Evolutionary conservation across 2,329 filamentous ascomycete genomes (phyloP).

Genomic region (Penicillium digitatum): DNA sequence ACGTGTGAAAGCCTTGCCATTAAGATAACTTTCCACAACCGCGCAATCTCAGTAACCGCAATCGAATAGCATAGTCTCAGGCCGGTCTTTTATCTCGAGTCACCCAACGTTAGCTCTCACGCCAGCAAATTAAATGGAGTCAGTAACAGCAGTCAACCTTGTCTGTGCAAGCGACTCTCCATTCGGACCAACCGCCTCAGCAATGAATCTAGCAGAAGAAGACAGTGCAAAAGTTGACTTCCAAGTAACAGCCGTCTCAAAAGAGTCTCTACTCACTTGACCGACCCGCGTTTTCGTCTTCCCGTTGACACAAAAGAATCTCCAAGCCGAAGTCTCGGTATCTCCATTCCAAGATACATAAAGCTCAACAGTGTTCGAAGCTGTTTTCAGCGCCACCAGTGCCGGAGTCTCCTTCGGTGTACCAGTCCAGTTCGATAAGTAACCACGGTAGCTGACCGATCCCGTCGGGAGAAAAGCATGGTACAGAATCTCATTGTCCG

Average conservation of each 20-base stretch:
- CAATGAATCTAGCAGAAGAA: not conserved
- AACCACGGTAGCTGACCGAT: slow-evolving; percentile 38
- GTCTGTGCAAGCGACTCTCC: not conserved
- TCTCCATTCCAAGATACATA: slow-evolving; percentile 9
- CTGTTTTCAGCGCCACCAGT: not conserved
- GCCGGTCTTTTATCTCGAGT: not conserved
- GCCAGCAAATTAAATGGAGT: not conserved
- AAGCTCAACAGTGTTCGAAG: not conserved
- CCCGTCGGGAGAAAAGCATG: slow-evolving; percentile 34
- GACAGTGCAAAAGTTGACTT: not conserved
- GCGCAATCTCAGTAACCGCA: not conserved
- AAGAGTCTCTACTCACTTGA: not conserved
- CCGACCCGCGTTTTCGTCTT: not conserved
- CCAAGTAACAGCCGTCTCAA: slow-evolving; percentile 2
- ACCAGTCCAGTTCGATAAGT: slow-evolving; percentile 38
- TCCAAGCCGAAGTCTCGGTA: slow-evolving; percentile 1
- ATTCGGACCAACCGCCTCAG: not conserved
- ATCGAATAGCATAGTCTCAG: not conserved
- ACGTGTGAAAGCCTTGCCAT: not conserved
- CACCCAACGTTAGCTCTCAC: not conserved
- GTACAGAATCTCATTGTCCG: slow-evolving; percentile 31
- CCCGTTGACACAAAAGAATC: not conserved
- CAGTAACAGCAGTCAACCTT: not conserved
- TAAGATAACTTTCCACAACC: not conserved
- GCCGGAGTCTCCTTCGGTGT: not conserved